A percentile compares a stretch with the other conserved stretches of the same genome.
Conservation (phyloP, 495 filamentous ascomycete genomes). For the Talaromyces thailandensis region DNA sequence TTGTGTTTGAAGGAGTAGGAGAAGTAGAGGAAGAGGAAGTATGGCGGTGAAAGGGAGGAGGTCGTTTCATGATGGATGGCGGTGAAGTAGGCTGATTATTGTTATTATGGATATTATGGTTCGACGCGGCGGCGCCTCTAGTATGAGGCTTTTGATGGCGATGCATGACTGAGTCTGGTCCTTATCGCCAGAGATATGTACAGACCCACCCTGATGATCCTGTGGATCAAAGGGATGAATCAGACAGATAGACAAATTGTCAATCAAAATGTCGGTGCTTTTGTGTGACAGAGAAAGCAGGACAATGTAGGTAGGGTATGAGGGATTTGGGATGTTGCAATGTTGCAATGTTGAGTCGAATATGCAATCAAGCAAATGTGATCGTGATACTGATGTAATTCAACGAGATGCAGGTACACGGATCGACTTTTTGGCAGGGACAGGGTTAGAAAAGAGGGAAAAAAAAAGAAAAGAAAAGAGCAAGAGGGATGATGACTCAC, state of each 20-base stretch:
- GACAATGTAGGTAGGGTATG: not conserved
- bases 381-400: not conserved
- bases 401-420: not conserved
- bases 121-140: not conserved
- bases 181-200: not conserved
- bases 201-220: not conserved
- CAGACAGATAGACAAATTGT: not conserved
- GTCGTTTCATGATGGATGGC: slow-evolving; percentile 6
- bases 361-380: too few relatives aligned
- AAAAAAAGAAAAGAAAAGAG: not conserved
- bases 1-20: not conserved
- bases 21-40: not conserved
- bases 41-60: slow-evolving; percentile 1
- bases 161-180: slow-evolving; percentile 1
- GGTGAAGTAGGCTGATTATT: slow-evolving; percentile 4
- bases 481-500: not conserved
- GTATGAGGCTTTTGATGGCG: slow-evolving; percentile 8
- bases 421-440: not conserved
- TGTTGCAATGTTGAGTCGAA: not conserved
- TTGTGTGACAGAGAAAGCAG: not conserved
- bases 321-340: not conserved
- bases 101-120: not conserved
- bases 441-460: not conserved
- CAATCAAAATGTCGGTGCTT: not conserved
- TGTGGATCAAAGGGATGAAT: not conserved